Evolutionary conservation across 2,329 filamentous ascomycete genomes (phyloP).

Genomic region (Cladobotryum mycophilum): DNA sequence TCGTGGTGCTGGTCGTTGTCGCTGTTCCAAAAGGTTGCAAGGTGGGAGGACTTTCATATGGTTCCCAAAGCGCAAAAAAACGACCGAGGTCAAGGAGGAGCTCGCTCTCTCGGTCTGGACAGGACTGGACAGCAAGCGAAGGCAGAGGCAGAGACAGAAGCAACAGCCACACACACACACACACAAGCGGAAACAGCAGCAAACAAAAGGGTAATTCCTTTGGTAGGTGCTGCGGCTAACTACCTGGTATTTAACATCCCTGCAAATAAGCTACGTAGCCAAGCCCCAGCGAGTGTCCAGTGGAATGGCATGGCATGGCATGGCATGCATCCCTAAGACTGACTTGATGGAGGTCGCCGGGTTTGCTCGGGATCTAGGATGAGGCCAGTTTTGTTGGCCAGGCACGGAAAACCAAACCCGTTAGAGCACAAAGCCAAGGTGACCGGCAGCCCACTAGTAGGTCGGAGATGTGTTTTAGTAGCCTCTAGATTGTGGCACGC

Average conservation of each 20-base stretch:
- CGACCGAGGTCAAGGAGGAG: no score
- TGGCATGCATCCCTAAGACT: no score
- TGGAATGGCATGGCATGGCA: neutral
- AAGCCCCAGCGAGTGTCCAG: conserved; percentile 2
- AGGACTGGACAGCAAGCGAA: neutral
- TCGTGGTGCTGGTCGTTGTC: neutral
- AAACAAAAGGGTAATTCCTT: no score
- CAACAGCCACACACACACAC: neutral
- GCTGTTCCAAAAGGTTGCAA: no score
- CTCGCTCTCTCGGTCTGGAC: no score
- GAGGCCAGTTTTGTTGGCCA: conserved; percentile 5
- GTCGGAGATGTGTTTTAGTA: no score
- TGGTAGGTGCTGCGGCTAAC: no score
- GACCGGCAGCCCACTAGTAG: no score
- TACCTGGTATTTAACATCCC: neutral
- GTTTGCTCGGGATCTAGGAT: conserved; percentile 12
- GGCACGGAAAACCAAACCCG: conserved; percentile 11
- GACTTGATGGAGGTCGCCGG: conserved; percentile 3
- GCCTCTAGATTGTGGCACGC: no score
- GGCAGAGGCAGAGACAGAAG: neutral
- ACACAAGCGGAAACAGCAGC: neutral
- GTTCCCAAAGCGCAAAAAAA: no score
- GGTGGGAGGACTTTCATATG: no score
- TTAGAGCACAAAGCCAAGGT: conserved; percentile 11
- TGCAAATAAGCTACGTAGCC: conserved; percentile 1